Percentiles rank a stretch among this genome's conserved stretches.
Conservation (phyloP, 192 early-diverging fungal species). For the Pilaira anomala region DNA sequence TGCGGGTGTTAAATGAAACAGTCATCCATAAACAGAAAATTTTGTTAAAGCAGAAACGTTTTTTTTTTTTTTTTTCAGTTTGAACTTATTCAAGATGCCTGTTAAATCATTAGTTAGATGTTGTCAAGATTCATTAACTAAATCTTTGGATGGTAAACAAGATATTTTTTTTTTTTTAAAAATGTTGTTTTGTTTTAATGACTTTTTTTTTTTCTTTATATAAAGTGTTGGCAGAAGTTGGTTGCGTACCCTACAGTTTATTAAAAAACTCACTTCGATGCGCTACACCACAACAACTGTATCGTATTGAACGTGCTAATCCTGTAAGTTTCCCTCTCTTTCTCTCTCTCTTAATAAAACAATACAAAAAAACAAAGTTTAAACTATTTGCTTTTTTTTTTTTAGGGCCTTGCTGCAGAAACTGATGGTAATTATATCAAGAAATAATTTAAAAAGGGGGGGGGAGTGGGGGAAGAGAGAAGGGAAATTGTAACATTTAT, state of each 20-base stretch:
- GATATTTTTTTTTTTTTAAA: too few relatives aligned
- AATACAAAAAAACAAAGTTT: neutral
- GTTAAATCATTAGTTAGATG: constrained; percentile 3
- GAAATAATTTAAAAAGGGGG: neutral
- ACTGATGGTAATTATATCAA: neutral
- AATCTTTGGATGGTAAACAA: constrained; percentile 2
- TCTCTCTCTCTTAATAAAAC: too few relatives aligned
- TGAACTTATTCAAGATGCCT: too few relatives aligned
- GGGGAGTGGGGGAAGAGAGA: too few relatives aligned
- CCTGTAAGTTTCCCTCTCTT: constrained; percentile 5
- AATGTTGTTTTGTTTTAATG: neutral
- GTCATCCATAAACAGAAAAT: too few relatives aligned
- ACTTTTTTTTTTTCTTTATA: neutral
- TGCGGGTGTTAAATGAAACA: too few relatives aligned
- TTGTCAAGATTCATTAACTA: constrained; percentile 4
- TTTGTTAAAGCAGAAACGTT: too few relatives aligned
- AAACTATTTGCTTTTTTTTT: neutral
- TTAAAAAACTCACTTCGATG: neutral
- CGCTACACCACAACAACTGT: constrained; percentile 9
- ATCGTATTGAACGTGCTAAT: constrained; percentile 13
- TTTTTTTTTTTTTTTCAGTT: too few relatives aligned
- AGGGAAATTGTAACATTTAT: too few relatives aligned
- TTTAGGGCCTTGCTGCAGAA: neutral
- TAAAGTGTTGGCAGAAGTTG: constrained; percentile 12
- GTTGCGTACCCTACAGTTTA: constrained; percentile 8